Conservation (phyloP, 2,329 filamentous ascomycete species). For the Hypoxylon sp. region DNA sequence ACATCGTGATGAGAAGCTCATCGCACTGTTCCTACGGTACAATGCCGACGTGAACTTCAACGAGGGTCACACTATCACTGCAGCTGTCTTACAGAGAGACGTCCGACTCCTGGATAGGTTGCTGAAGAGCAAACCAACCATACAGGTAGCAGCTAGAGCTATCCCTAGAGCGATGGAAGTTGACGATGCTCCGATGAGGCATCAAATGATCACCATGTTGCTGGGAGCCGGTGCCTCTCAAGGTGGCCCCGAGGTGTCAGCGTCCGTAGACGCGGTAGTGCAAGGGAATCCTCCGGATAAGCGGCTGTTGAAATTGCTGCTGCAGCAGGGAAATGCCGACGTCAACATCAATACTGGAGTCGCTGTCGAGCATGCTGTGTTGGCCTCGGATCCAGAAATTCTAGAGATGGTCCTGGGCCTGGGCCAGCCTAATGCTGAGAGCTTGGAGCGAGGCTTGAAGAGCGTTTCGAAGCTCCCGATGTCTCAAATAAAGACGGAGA, state of each 20-base stretch:
- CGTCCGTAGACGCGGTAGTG: slow-evolving; percentile 54
- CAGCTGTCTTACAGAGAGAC: slow-evolving; percentile 59
- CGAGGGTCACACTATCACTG: slow-evolving; percentile 57
- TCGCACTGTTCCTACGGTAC: slow-evolving; percentile 60
- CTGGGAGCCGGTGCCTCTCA: slow-evolving; percentile 55
- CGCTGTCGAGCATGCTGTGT: slow-evolving; percentile 48
- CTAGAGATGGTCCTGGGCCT: slow-evolving; percentile 57
- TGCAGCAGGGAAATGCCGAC: slow-evolving; percentile 61
- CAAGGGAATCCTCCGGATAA: slow-evolving; percentile 58
- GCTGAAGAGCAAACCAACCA: slow-evolving; percentile 54
- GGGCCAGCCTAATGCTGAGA: slow-evolving; percentile 54
- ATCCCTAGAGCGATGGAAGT: slow-evolving; percentile 58
- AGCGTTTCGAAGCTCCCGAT: slow-evolving; percentile 54
- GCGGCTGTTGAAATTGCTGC: slow-evolving; percentile 56
- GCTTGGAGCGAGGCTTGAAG: slow-evolving; percentile 54
- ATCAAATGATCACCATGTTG: slow-evolving; percentile 57
- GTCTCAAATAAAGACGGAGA: slow-evolving; percentile 56
- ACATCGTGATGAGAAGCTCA: slow-evolving; percentile 58
- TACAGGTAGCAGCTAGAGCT: slow-evolving; percentile 57
- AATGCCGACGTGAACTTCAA: slow-evolving; percentile 64
- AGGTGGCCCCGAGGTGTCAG: slow-evolving; percentile 53
- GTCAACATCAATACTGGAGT: slow-evolving; percentile 58
- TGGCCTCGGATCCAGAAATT: slow-evolving; percentile 58
- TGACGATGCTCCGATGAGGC: slow-evolving; percentile 52
- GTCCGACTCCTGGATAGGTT: slow-evolving; percentile 55